Percentiles rank a stretch among this genome's conserved stretches.
Evolutionary conservation across 2,329 filamentous ascomycete species (phyloP).

Genomic region (Alternaria triticimaculans): DNA sequence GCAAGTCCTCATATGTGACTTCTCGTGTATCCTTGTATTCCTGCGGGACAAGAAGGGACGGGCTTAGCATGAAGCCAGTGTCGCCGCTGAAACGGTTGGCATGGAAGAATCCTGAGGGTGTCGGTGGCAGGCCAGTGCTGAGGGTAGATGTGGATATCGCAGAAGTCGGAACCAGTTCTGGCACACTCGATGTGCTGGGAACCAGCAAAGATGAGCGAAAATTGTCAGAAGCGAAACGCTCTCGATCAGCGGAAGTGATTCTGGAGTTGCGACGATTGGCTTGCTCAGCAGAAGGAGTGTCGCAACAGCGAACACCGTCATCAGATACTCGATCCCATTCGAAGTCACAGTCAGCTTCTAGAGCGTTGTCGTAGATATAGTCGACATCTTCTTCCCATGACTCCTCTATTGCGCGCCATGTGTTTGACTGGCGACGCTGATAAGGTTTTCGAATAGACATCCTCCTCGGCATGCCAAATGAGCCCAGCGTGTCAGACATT

Average conservation of each 20-base stretch:
- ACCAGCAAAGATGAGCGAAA: conserved; percentile 39
- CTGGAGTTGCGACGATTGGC: conserved; percentile 4
- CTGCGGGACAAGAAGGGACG: conserved; percentile 43
- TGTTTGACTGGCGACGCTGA: conserved; percentile 41
- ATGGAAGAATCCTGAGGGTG: conserved; percentile 35
- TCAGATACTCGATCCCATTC: conserved; percentile 58
- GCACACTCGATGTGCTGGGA: conserved; percentile 35
- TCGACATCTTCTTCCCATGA: conserved; percentile 70
- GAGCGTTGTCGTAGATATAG: conserved; percentile 66
- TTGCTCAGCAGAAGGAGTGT: conserved; percentile 10
- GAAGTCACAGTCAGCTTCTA: conserved; percentile 67
- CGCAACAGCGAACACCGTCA: conserved; percentile 22
- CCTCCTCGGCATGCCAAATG: conserved; percentile 45
- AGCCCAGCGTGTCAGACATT: conserved; percentile 55
- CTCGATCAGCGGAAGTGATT: conserved; percentile 7
- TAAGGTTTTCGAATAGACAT: conserved; percentile 28
- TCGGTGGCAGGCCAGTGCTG: conserved; percentile 37
- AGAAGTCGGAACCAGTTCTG: conserved; percentile 45
- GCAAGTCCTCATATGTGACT: conserved; percentile 46
- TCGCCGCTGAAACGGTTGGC: conserved; percentile 22
- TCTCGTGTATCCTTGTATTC: conserved; percentile 47
- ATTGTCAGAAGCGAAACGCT: conserved; percentile 23
- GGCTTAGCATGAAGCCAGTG: conserved; percentile 48
- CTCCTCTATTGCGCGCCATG: conserved; percentile 47
- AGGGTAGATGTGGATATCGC: conserved; percentile 43